phyloP scores from a whole-genome alignment of 2,329 filamentous ascomycete genomes.

The Acephala macrosclerotiorum region DNA sequence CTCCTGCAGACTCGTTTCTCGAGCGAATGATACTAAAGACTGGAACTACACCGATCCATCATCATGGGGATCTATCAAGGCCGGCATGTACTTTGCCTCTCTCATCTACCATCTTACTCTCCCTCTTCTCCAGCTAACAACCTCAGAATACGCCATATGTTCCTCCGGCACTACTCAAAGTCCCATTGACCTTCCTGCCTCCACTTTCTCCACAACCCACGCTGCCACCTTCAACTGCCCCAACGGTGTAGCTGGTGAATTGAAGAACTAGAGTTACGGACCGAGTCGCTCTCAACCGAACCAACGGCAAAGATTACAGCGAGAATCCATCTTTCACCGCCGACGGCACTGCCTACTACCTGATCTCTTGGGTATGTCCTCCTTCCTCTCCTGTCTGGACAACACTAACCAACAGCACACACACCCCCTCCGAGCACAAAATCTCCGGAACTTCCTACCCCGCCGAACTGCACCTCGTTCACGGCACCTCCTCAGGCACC shows the following conservation, averaged over 20 bases:
- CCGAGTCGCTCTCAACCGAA: constrained; percentile 9
- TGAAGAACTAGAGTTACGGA: constrained; percentile 15
- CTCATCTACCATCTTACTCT: not conserved
- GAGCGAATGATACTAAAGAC: constrained; percentile 8
- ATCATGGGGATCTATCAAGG: constrained; percentile 11
- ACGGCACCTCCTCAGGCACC: constrained; percentile 8
- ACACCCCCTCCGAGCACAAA: constrained; percentile 16
- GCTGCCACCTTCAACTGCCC: constrained; percentile 12
- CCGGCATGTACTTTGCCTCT: not conserved
- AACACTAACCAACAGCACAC: constrained; percentile 7
- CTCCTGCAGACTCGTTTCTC: constrained; percentile 4
- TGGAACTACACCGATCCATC: constrained; percentile 11
- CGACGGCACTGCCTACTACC: constrained; percentile 9
- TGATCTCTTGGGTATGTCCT: not conserved
- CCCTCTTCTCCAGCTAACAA: not conserved
- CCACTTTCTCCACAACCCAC: constrained; percentile 5
- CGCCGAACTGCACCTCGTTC: constrained; percentile 19
- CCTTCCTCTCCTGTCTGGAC: too few species aligned
- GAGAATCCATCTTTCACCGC: constrained; percentile 15
- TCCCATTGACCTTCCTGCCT: constrained; percentile 12
- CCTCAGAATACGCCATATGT: constrained; percentile 16
- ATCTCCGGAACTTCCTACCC: not conserved
- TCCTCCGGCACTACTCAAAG: constrained; percentile 13
- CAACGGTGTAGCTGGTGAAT: not conserved
- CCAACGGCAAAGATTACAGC: constrained; percentile 5